phyloP scores from a whole-genome alignment of 2,329 filamentous ascomycete species.

The Teratosphaeria pseudoeucalypti region DNA sequence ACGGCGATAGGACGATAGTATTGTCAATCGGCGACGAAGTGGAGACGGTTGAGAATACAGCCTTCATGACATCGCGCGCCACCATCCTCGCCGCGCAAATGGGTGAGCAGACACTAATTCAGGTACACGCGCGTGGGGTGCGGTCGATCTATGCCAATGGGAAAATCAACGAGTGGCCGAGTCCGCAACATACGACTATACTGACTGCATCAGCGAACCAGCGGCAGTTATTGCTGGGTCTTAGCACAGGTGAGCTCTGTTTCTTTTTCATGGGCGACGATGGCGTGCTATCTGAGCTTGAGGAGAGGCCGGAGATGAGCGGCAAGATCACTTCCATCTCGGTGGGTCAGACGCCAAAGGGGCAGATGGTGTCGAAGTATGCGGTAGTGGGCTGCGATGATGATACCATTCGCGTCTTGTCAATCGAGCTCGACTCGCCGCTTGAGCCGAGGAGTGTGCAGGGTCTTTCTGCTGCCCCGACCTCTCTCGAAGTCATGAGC shows the following conservation, averaged over 20 bases:
- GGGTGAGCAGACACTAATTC: slow-evolving; percentile 82
- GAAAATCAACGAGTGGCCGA: slow-evolving; percentile 83
- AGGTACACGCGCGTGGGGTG: slow-evolving; percentile 94
- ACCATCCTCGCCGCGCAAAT: slow-evolving; percentile 90
- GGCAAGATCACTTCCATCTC: slow-evolving; percentile 93
- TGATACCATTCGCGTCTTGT: slow-evolving; percentile 73
- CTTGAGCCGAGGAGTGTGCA: slow-evolving; percentile 92
- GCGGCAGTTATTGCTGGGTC: slow-evolving; percentile 80
- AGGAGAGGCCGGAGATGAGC: slow-evolving; percentile 90
- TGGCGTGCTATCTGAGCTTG: slow-evolving; percentile 62
- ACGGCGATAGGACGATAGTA: slow-evolving; percentile 57
- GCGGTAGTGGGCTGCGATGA: slow-evolving; percentile 95
- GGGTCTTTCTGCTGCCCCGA: slow-evolving; percentile 81
- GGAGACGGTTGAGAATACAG: slow-evolving; percentile 87
- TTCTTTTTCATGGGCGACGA: slow-evolving; percentile 97
- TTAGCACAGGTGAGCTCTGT: slow-evolving; percentile 92
- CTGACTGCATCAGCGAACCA: slow-evolving; percentile 90
- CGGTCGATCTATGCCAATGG: slow-evolving; percentile 71
- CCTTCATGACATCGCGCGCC: slow-evolving; percentile 77
- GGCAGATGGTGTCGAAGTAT: slow-evolving; percentile 79
- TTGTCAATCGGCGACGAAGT: slow-evolving; percentile 95
- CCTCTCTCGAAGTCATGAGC: slow-evolving; percentile 78
- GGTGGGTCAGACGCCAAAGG: slow-evolving; percentile 83
- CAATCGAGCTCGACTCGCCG: slow-evolving; percentile 54
- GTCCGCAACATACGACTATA: slow-evolving; percentile 87